These are phyloP conservation scores for Candida ovalis DNA, from an alignment of 805 yeast species.

Conservation along the genomic window DNA sequence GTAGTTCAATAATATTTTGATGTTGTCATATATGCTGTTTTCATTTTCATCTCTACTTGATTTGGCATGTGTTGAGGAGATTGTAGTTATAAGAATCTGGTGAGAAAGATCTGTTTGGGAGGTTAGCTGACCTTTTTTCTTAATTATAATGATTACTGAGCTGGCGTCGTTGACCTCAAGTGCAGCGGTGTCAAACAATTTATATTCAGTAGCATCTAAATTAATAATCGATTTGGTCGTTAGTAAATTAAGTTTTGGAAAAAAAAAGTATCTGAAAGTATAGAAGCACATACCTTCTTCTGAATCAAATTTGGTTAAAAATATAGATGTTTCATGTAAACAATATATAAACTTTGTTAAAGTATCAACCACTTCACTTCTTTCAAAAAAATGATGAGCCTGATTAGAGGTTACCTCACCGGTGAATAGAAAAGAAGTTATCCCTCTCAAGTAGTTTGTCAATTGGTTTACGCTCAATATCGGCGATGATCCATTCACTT, in stretches of 20 bases:
- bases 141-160: slow-evolving; percentile 6
- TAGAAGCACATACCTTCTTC: not conserved
- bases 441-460: not conserved
- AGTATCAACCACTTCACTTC: not conserved
- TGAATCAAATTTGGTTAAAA: not conserved
- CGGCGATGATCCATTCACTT: too few species aligned
- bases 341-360: not conserved
- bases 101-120: slow-evolving; percentile 4
- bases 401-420: not conserved
- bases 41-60: slow-evolving; percentile 6
- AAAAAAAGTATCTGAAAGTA: too few species aligned
- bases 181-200: not conserved
- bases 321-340: not conserved
- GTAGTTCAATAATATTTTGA: slow-evolving; percentile 55
- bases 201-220: not conserved
- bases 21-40: slow-evolving; percentile 33
- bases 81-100: slow-evolving; percentile 7
- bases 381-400: not conserved
- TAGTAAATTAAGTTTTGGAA: too few species aligned
- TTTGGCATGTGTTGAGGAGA: slow-evolving; percentile 7
- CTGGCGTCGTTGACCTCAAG: not conserved
- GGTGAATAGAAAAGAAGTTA: not conserved
- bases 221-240: not conserved
- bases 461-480: not conserved
- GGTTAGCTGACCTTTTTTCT: slow-evolving; percentile 12